Percentiles rank a stretch among this genome's conserved stretches.
Evolutionary conservation across 2,329 filamentous ascomycete species (phyloP).

Genomic region (Ophiosphaerella korrae): DNA sequence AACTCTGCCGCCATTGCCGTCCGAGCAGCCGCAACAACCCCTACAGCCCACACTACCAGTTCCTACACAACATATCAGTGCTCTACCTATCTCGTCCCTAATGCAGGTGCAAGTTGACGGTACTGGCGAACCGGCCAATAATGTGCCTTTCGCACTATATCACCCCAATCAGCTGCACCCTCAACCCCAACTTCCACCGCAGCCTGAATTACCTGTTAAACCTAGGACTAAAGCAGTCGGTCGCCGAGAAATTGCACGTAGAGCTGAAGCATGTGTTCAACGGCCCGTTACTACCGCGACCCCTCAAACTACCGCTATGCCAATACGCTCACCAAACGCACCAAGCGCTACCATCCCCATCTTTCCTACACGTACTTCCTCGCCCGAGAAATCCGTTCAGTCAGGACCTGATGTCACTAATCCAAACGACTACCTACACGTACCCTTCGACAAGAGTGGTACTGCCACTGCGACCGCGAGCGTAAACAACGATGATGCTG

Average conservation of each 20-base stretch:
- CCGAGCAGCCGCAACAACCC: constrained; percentile 46
- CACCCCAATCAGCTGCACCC: constrained; percentile 31
- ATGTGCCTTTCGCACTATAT: constrained; percentile 31
- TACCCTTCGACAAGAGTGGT: constrained; percentile 37
- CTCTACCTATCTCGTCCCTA: constrained; percentile 36
- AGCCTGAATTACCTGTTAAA: constrained; percentile 26
- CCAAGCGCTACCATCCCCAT: constrained; percentile 20
- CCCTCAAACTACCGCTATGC: constrained; percentile 32
- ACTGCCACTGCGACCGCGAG: constrained; percentile 47
- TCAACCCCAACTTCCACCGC: constrained; percentile 18
- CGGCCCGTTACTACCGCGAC: constrained; percentile 45
- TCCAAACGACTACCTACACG: constrained; percentile 19
- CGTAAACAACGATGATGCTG: constrained; percentile 31
- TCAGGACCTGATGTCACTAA: constrained; percentile 3
- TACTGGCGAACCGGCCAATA: constrained; percentile 1
- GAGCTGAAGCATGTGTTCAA: constrained; percentile 61
- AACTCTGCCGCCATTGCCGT: constrained; percentile 57
- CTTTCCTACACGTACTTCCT: constrained; percentile 11
- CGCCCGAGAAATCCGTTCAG: constrained; percentile 24
- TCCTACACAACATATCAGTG: constrained; percentile 16
- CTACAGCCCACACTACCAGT: constrained; percentile 7
- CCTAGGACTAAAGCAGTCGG: constrained; percentile 63
- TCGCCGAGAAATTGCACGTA: constrained; percentile 62
- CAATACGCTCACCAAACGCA: constrained; percentile 40
- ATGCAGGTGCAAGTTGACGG: constrained; percentile 27